Evolutionary conservation across 2,329 filamentous ascomycete genomes (phyloP), one percentile per base, ranked within the genome.

Genomic region (Tolypocladium ovalisporum): DNA sequence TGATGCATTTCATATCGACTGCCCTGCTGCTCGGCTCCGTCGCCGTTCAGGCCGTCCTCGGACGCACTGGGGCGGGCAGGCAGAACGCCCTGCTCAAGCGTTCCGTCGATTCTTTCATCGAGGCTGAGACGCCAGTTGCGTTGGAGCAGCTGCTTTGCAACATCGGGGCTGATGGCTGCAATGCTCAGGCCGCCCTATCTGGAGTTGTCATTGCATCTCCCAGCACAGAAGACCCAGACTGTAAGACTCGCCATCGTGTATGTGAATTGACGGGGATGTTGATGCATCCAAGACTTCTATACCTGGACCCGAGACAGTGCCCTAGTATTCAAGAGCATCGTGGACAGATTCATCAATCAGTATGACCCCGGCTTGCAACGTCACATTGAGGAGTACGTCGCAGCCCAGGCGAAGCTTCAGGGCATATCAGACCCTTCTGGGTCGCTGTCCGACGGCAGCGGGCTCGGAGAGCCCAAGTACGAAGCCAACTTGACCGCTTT

Each of bases 271-370:
- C 19, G 1, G 3, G n/a, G 29, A 19, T 37, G 47, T 52, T 58
- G 22, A 39, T n/a, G 13, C n/a, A 27, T 37, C 24, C 32, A 55
- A 89, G 87, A 92, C 70, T 91, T 81, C 66, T 92, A 84, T 66
- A 90, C 87, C 1, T 93, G 89, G 89, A 90, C 85, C 1, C 76
- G 89, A 65, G 89, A 93, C 68, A 80, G 86, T 19, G 86, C 85
- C 29, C 76, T 92, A 35, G 83, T 84, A 2, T 82, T 88, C 73
- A 90, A 89, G 72, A 75, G 76, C 29, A 71, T 92, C 19, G 75
- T 88, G 10, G 88, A 92, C 63, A 76, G 81, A 24, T 87, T 90
- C 67, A 66, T 73, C 52, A 74, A 82, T 58, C 74, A 73, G 54
- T 87, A 86, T 49, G 80, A 87, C 62, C 71, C 75, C 1, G 70